Conservation (phyloP, 768 basidiomycete species). For the Ramaria sp. region DNA sequence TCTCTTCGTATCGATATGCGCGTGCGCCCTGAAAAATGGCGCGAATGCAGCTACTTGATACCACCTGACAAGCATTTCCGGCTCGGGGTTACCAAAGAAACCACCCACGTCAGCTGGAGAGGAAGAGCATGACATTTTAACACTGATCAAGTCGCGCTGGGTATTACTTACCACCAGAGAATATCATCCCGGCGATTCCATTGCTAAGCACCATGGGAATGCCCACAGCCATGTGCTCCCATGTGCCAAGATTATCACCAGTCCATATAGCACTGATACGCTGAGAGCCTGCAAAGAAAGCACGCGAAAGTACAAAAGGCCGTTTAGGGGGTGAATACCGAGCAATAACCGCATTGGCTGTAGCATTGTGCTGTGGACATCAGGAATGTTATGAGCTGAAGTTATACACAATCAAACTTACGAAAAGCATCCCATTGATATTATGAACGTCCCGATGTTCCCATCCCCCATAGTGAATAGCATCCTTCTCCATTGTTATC, state of each 20-base stretch:
- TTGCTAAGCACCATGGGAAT: conserved; percentile 89
- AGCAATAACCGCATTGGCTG: conserved; percentile 64
- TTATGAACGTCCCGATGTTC: conserved; percentile 98
- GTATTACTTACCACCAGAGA: conserved; percentile 66
- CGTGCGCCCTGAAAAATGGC: conserved; percentile 98
- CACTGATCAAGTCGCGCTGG: background rate
- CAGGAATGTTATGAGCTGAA: background rate
- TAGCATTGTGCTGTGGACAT: conserved; percentile 60
- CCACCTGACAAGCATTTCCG: conserved; percentile 95
- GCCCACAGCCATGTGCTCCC: conserved; percentile 94
- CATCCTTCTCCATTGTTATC: conserved; percentile 70
- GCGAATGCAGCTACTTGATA: conserved; percentile 92
- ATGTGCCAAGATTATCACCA: conserved; percentile 93
- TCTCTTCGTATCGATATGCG: conserved; percentile 95
- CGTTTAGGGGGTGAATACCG: conserved; percentile 69
- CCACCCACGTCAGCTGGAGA: conserved; percentile 91
- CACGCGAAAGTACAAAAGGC: conserved; percentile 91
- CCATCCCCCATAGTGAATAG: conserved; percentile 88
- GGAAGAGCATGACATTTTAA: conserved; percentile 8
- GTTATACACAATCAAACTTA: conserved; percentile 29
- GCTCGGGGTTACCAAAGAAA: conserved; percentile 94
- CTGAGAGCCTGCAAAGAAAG: conserved; percentile 94
- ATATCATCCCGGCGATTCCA: conserved; percentile 83
- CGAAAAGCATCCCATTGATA: conserved; percentile 91
- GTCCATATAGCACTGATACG: conserved; percentile 98